Conservation (phyloP, 1,284 basidiomycete species). For the Apiotrichum gracile region DNA sequence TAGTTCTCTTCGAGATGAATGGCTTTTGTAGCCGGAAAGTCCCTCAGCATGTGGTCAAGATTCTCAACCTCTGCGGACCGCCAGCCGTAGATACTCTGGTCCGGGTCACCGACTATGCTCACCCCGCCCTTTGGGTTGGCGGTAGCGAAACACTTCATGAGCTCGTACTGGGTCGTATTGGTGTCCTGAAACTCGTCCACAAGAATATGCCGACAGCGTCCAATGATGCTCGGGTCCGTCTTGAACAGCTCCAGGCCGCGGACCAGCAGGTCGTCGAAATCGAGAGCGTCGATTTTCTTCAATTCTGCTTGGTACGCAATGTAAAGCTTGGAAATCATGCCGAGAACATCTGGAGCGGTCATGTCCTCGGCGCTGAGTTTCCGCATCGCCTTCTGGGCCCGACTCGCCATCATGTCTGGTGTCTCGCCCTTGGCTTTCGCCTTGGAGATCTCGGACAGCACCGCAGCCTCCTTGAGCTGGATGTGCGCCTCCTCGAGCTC, state of each 20-base stretch:
- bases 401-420: conserved; percentile 51
- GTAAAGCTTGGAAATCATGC: conserved; percentile 53
- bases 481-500: conserved; percentile 53
- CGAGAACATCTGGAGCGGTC: not conserved
- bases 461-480: conserved; percentile 57
- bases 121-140: conserved; percentile 57
- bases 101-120: conserved; percentile 85
- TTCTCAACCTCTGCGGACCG: conserved; percentile 76
- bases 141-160: conserved; percentile 68
- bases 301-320: conserved; percentile 64
- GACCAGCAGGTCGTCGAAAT: conserved; percentile 83
- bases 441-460: conserved; percentile 66
- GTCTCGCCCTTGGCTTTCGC: conserved; percentile 68
- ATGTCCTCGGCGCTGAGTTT: not conserved
- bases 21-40: conserved; percentile 61
- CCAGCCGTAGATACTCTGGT: conserved; percentile 92
- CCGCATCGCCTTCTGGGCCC: conserved; percentile 30
- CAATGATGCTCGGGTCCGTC: conserved; percentile 54
- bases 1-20: conserved; percentile 84
- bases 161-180: conserved; percentile 75
- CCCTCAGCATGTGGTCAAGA: conserved; percentile 67
- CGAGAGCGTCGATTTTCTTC: conserved; percentile 63
- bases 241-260: conserved; percentile 70
- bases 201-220: conserved; percentile 68
- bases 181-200: conserved; percentile 93